Evolutionary conservation across 2,329 filamentous ascomycete species (phyloP).

Genomic region (Penicillium sp.): DNA sequence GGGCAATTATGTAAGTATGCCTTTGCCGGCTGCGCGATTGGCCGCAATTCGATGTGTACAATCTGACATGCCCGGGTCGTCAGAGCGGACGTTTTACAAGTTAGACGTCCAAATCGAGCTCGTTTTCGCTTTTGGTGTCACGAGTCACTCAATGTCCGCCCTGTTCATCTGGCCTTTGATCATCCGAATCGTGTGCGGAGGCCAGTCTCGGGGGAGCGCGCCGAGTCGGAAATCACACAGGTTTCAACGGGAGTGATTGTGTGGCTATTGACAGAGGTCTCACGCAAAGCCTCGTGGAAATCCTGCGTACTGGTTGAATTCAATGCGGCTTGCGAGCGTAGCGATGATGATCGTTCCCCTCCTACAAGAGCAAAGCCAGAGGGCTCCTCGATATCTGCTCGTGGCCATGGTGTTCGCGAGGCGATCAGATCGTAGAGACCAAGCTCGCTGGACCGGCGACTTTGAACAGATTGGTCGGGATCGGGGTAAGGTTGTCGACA

Average conservation of each 20-base stretch:
- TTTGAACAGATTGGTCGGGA: background rate
- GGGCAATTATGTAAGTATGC: background rate
- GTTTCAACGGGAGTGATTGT: background rate
- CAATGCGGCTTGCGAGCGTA: background rate
- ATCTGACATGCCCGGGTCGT: no score
- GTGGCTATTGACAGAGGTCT: conserved; percentile 9
- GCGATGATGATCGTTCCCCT: background rate
- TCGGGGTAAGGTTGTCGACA: conserved; percentile 4
- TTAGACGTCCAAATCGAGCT: no score
- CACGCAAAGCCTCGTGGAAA: conserved; percentile 14
- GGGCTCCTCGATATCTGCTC: conserved; percentile 1
- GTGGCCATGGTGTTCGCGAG: background rate
- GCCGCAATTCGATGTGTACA: no score
- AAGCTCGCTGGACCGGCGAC: conserved; percentile 7
- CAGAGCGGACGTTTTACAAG: no score
- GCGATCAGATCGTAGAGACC: conserved; percentile 14
- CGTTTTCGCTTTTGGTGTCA: conserved; percentile 1
- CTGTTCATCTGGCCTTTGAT: conserved; percentile 6
- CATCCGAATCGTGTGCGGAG: background rate
- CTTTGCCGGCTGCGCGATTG: no score
- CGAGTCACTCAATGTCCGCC: conserved; percentile 6
- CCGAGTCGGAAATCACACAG: background rate
- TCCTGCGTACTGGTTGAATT: conserved; percentile 6
- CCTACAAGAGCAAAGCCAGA: background rate
- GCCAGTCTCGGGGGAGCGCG: background rate